Conservation (phyloP, 805 yeast species). For the Cyberlindnera euphorbiae region DNA sequence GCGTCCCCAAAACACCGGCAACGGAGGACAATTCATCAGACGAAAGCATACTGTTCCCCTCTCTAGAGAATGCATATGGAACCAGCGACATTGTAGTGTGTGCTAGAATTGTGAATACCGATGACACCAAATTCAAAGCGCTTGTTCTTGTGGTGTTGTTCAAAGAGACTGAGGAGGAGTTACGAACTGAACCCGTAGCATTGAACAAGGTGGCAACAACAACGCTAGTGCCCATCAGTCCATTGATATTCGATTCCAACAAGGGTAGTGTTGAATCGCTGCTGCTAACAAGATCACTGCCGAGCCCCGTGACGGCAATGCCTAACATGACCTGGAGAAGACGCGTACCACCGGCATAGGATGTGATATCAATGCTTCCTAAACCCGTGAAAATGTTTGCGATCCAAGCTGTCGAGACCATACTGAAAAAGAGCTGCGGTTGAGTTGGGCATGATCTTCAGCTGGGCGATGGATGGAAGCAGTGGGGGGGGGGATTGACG, state of each 20-base stretch:
- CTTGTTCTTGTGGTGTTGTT: conserved; percentile 2
- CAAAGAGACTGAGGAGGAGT: conserved; percentile 1
- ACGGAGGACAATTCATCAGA: conserved; percentile 2
- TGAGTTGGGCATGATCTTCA: too few species aligned
- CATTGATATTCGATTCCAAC: conserved; percentile 1
- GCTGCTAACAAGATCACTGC: conserved; percentile 3
- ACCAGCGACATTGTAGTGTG: conserved; percentile 5
- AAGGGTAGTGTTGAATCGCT: conserved; percentile 5
- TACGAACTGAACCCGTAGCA: background rate
- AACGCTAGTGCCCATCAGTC: conserved; percentile 1
- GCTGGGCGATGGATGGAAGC: too few species aligned
- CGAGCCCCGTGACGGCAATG: conserved; percentile 3
- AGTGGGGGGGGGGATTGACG: too few species aligned
- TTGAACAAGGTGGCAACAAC: background rate
- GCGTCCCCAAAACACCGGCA: conserved; percentile 1
- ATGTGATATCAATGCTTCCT: conserved; percentile 5
- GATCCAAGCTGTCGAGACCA: conserved; percentile 5
- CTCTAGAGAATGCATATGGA: conserved; percentile 8
- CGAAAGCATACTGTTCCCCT: conserved; percentile 9
- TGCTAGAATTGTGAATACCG: conserved; percentile 9
- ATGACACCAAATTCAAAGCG: conserved; percentile 2
- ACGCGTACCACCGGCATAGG: conserved; percentile 8
- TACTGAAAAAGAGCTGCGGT: background rate
- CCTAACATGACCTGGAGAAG: conserved; percentile 6
- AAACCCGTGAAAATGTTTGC: conserved; percentile 9